Evolutionary conservation across 192 early-diverging fungal genomes (phyloP), one percentile per base, ranked within the genome.

Genomic region (Entomortierella beljakovae): DNA sequence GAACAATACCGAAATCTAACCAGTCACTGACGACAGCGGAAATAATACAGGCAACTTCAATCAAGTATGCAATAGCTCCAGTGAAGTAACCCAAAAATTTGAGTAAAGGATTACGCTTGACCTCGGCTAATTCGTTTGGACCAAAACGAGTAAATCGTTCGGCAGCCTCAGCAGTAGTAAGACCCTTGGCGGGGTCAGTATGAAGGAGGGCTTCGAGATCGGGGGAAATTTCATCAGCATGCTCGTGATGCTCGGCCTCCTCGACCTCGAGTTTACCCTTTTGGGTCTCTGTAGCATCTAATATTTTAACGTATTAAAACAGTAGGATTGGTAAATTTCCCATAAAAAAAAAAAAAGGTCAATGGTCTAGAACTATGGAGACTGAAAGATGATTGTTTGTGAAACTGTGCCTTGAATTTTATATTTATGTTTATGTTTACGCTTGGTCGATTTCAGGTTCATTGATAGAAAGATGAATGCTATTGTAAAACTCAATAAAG

Each of bases 21-120:
- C 85, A 86, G 63, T 86, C 68, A 64, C 86, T 73, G 48, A 92
- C 87, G 2, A 93, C 86, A 49, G 88, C 92, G 34, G 93, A 90
- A 46, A 96, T 87, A 38, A 97, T 90, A 74, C 88, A 91, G 11
- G 96, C 89, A 43, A 96, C 87, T 84, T 98, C 96, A 55, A 98
- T 94, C 51, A 98, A 84, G 80, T 92, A 94, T 29, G 94, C 90
- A 65, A 96, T 94, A 58, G 95, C 87, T n/a, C 96, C 96, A 9
- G 88, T 89, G 70, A 97, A 97, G 81, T 95, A 97, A 13, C 85
- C 82, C 29, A 95, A 83, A 70, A 97, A 96, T 81, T 96, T 95
- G 53, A 97, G 80, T 23, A 95, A 74, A 6, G 92, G 92, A 80
- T 94, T 97, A 10, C 88, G 92, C 81, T 94, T 95, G 57, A 89